Evolutionary conservation across 352 stramenopile genomes (phyloP).

Genomic region (Phytophthora cactorum): DNA sequence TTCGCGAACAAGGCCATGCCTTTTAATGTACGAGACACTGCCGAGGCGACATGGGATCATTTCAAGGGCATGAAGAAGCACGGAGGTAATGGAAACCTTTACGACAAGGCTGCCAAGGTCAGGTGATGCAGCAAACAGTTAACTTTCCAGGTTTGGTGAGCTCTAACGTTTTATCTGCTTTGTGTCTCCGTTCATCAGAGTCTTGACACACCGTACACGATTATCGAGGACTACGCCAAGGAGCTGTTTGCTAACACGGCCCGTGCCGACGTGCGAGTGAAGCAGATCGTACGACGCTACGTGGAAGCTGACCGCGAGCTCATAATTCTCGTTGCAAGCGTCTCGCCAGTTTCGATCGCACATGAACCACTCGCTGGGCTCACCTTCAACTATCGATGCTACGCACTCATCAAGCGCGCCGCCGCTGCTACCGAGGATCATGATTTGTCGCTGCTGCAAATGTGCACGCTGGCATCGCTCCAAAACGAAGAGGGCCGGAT

Average conservation of each 20-base stretch:
- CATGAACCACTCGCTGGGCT: slow-evolving; percentile 40
- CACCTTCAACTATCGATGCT: slow-evolving; percentile 59
- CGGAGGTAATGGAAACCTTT: slow-evolving; percentile 37
- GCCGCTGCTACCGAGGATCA: slow-evolving; percentile 10
- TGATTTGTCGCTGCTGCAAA: slow-evolving; percentile 22
- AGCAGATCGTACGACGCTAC: slow-evolving; percentile 33
- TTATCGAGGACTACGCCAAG: slow-evolving; percentile 33
- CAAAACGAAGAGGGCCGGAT: slow-evolving; percentile 4
- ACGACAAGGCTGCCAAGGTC: slow-evolving; percentile 40
- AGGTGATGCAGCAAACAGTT: neutral
- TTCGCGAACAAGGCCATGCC: slow-evolving; percentile 48
- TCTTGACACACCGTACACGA: slow-evolving; percentile 18
- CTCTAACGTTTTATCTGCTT: slow-evolving; percentile 1
- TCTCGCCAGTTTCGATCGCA: slow-evolving; percentile 56
- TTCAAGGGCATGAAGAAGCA: slow-evolving; percentile 50
- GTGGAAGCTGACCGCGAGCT: slow-evolving; percentile 37
- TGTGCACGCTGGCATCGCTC: slow-evolving; percentile 30
- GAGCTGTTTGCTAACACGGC: slow-evolving; percentile 35
- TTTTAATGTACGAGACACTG: slow-evolving; percentile 39
- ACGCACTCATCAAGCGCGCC: slow-evolving; percentile 45
- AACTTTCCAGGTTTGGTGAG: neutral
- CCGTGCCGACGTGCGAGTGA: slow-evolving; percentile 30
- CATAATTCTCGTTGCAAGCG: slow-evolving; percentile 55
- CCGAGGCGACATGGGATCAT: slow-evolving; percentile 41
- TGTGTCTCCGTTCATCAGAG: slow-evolving; percentile 10